Base-by-base conservation (phyloP, 495 filamentous ascomycete species). In the Xylaria castorea region DNA sequence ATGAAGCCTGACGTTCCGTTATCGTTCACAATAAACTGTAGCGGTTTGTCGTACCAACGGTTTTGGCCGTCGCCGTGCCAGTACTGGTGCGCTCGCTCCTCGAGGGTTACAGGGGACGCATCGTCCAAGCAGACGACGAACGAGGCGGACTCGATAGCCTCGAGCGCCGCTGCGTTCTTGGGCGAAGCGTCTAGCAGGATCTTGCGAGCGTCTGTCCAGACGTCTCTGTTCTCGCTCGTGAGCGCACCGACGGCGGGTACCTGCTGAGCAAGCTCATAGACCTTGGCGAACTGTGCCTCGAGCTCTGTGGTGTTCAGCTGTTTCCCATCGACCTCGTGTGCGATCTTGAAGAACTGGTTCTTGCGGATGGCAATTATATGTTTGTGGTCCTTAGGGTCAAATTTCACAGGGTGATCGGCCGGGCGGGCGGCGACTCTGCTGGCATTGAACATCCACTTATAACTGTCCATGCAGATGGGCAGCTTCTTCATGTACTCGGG, bases 361-460 rank as follows among this genome's bases (percentile, higher is more conserved):
- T 97, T 97, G 78, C 95, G 92, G 68, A 97, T 89, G 42, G 92
- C 94, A 27, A 97, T 79, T 71, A 97, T 92, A 81, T 98, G 93
- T 82, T 93, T 89, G 86, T 97, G 89, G 75, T 93, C 89, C 50
- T 88, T 74, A 55, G 87, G 87, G 25, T 90, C 80, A 80, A 92
- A 97, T 83, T 97, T 97, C 81, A 92, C 86, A 2, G 93, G 93
- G 80, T 92, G 90, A 75, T 99, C 97, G 9, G 89, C 90, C 4
- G 91, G 89, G 75, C 91, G 92, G 66, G 90, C 91, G n/a, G 97
- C 92, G 42, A 98, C 89, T 71, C 97, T 92, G 84, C 91, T 93
- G 81, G 87, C 86, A 82, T 99, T 98, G 89, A 99, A 99, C 97
- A 99, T 98, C 90, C 92, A 99, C 85, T 97, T 87, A 86, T 98